A percentile compares a stretch with the other conserved stretches of the same genome.
Evolutionary conservation across 2,329 filamentous ascomycete species (phyloP).

Genomic region (Septoria petroselini): DNA sequence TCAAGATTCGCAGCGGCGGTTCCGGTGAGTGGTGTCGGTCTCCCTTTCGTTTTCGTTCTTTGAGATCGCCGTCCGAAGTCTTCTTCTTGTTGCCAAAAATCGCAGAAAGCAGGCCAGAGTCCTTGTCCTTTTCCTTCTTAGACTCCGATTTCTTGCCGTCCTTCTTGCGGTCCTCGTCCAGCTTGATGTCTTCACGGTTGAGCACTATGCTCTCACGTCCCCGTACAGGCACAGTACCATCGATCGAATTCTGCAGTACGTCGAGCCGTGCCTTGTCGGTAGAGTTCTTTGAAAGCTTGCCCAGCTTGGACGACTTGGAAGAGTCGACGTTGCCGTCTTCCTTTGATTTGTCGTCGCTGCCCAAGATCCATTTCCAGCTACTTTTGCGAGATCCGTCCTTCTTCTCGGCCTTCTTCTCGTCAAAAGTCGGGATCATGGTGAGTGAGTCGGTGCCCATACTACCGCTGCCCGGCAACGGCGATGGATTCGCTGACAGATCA

Average conservation of each 20-base stretch:
- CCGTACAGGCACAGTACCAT: slow-evolving; percentile 49
- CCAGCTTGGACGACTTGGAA: slow-evolving; percentile 24
- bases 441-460: slow-evolving; percentile 71
- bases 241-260: slow-evolving; percentile 82
- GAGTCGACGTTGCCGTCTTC: slow-evolving; percentile 41
- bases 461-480: slow-evolving; percentile 64
- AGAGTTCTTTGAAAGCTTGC: slow-evolving; percentile 63
- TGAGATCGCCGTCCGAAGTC: slow-evolving; percentile 62
- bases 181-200: slow-evolving; percentile 71
- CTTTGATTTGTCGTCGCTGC: slow-evolving; percentile 61
- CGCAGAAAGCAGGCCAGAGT: slow-evolving; percentile 76
- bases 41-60: slow-evolving; percentile 66
- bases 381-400: slow-evolving; percentile 71
- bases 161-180: slow-evolving; percentile 80
- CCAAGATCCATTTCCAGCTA: slow-evolving; percentile 78
- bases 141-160: slow-evolving; percentile 69
- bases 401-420: slow-evolving; percentile 68
- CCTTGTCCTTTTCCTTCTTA: slow-evolving; percentile 81
- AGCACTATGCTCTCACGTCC: slow-evolving; percentile 80
- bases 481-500: slow-evolving; percentile 63
- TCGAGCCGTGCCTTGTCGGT: slow-evolving; percentile 77
- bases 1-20: slow-evolving; percentile 66
- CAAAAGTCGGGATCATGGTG: slow-evolving; percentile 74
- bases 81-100: slow-evolving; percentile 84
- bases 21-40: slow-evolving; percentile 69